Conservation (phyloP, 768 basidiomycete species). For the Sporobolomyces phaffii region DNA sequence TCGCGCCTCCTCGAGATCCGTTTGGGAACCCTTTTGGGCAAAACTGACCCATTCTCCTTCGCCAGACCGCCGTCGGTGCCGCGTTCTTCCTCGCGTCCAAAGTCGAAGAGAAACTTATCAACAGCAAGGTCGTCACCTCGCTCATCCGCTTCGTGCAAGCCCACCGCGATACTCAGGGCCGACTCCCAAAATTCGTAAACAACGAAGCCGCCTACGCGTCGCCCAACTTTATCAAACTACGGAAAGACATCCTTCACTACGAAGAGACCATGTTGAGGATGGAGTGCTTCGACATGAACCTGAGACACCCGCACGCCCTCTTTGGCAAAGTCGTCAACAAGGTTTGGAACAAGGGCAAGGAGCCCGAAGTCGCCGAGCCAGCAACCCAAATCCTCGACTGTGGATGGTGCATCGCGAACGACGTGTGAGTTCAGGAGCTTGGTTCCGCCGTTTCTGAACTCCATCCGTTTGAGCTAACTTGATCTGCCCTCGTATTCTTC, state of each 20-base stretch:
- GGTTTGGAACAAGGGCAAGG: constrained; percentile 12
- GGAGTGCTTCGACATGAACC: constrained; percentile 45
- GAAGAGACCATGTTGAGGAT: constrained; percentile 45
- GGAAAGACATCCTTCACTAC: constrained; percentile 39
- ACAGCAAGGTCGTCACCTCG: constrained; percentile 40
- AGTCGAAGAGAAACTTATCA: constrained; percentile 43
- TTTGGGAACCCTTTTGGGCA: not conserved
- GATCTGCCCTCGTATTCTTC: not conserved
- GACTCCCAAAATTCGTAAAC: too few species aligned
- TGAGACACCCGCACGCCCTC: constrained; percentile 38
- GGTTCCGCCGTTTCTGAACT: not conserved
- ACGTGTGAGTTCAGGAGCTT: constrained; percentile 40
- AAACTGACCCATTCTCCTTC: not conserved
- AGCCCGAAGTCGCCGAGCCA: not conserved
- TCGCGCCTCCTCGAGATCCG: not conserved
- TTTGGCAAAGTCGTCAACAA: constrained; percentile 22
- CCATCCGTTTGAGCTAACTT: not conserved
- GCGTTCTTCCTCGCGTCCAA: constrained; percentile 46
- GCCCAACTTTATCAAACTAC: constrained; percentile 20
- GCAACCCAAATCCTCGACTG: constrained; percentile 4
- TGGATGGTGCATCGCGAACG: constrained; percentile 36
- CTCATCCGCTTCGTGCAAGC: constrained; percentile 5
- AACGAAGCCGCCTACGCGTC: not conserved
- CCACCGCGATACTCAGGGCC: too few species aligned
- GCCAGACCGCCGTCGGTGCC: constrained; percentile 42